Base-by-base conservation (phyloP, 2,329 filamentous ascomycete genomes). In the Metarhizium anisopliae region DNA sequence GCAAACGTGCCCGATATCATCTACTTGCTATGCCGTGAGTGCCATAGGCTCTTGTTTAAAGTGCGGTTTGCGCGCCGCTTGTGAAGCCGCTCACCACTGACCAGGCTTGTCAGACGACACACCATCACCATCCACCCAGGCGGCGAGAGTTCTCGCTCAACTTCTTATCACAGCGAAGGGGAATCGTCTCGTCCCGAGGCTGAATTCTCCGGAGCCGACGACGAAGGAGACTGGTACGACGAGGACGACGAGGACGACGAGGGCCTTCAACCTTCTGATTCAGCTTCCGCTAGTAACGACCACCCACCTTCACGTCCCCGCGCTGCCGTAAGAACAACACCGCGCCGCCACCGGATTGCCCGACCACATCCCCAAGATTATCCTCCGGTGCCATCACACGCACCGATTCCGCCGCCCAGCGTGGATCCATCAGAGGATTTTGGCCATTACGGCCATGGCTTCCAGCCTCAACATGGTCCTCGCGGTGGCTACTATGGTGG, bases 361-460 rank as follows among this genome's bases (percentile, higher is more conserved):
- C 65, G 61, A 36, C 64, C 61, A 32, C 65, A 66, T 71, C 55
- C 71, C 68, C 63, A 77, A 71, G 59, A 67, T 14, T 64, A 65
- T 53, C 70, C 74, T 68, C 57, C 71, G 57, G 69, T 70, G 62
- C 65, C 64, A 52, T 50, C 59, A 49, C 62, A 60, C 54, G 61
- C 62, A 62, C 78, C 80, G 61, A 74, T 74, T 59, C 75, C 78
- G 60, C 75, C 82, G 55, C 81, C 82, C 74, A 87, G 79, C 68
- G 77, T 81, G 74, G 86, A 87, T 67, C 80, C 80, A 40, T 77
- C 76, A 20, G 83, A 89, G 29, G 83, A 88, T n/a, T 85, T 79
- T 66, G 70, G 73, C 59, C 69, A 65, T 32, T 66, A 65, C 51
- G 59, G 58, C 56, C 60, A 57, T 43, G 51, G 53, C 52, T 60